Percentiles rank a stretch among this genome's conserved stretches.
These are phyloP conservation scores for Pichia pseudocactophila DNA, from an alignment of 805 yeast genomes.

Conservation along the genomic window DNA sequence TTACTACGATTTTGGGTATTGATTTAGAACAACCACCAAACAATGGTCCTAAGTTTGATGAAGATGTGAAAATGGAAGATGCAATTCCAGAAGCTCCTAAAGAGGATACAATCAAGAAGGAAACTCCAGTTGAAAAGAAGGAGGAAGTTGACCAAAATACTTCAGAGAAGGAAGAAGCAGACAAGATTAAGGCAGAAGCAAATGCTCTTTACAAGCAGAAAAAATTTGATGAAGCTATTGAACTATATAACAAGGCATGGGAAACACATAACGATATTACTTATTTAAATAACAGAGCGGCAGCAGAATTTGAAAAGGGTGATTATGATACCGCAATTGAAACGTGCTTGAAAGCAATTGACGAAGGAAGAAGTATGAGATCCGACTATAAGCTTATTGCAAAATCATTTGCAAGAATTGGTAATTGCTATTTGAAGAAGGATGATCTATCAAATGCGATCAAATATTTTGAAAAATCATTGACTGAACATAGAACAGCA, in stretches of 20 bases:
- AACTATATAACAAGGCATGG: slow-evolving; percentile 79
- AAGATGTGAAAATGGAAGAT: slow-evolving; percentile 31
- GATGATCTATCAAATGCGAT: slow-evolving; percentile 67
- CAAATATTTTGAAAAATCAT: slow-evolving; percentile 74
- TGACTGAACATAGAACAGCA: slow-evolving; percentile 96
- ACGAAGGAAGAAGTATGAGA: slow-evolving; percentile 79
- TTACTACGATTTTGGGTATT: slow-evolving; percentile 81
- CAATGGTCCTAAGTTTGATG: slow-evolving; percentile 16
- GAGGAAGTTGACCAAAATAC: slow-evolving; percentile 9
- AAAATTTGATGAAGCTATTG: slow-evolving; percentile 90
- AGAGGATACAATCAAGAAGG: slow-evolving; percentile 6
- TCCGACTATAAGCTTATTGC: slow-evolving; percentile 90
- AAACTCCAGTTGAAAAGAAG: slow-evolving; percentile 10
- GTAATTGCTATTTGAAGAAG: slow-evolving; percentile 69
- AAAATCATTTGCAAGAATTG: slow-evolving; percentile 87
- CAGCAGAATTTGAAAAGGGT: slow-evolving; percentile 95
- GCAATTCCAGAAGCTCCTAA: slow-evolving; percentile 18
- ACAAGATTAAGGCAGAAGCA: slow-evolving; percentile 72
- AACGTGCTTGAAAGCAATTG: slow-evolving; percentile 77
- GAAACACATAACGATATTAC: slow-evolving; percentile 75
- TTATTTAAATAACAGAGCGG: slow-evolving; percentile 90
- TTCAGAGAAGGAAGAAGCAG: slow-evolving; percentile 43
- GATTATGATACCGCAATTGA: slow-evolving; percentile 78
- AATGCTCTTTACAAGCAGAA: slow-evolving; percentile 78
- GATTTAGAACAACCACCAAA: slow-evolving; percentile 38